phyloP scores from a whole-genome alignment of 768 basidiomycete genomes.

The Lactarius hatsudake region DNA sequence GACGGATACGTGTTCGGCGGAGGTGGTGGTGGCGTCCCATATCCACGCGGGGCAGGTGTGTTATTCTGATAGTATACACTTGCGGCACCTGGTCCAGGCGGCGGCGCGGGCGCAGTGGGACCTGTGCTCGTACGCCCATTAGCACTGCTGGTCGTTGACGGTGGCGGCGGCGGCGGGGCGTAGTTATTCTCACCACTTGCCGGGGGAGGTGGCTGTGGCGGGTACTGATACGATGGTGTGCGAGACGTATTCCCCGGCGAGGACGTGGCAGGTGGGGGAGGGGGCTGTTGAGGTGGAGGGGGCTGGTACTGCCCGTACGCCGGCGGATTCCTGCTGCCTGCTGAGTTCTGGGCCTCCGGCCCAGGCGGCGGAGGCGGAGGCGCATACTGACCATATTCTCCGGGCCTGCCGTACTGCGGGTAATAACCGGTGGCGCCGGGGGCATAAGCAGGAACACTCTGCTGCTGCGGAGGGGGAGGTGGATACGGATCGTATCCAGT shows the following conservation, averaged over 20 bases:
- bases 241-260: conserved; percentile 21
- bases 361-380: conserved; percentile 21
- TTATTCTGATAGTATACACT: conserved; percentile 24
- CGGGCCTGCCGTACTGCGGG: conserved; percentile 18
- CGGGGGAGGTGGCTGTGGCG: conserved; percentile 15
- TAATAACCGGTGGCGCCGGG: conserved; percentile 16
- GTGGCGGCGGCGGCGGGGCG: conserved; percentile 8
- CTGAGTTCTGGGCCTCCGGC: conserved; percentile 15
- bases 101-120: conserved; percentile 16
- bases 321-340: conserved; percentile 10
- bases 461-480: conserved; percentile 26
- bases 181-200: conserved; percentile 7
- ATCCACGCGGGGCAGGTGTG: conserved; percentile 13
- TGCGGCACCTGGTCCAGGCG: conserved; percentile 15
- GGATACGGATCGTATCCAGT: conserved; percentile 19
- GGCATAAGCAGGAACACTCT: conserved; percentile 12
- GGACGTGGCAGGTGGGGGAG: conserved; percentile 20
- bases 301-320: conserved; percentile 23
- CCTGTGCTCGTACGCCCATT: conserved; percentile 19
- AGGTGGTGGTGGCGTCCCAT: conserved; percentile 20
- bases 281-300: conserved; percentile 20
- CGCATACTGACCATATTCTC: conserved; percentile 18
- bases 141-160: conserved; percentile 10
- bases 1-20: conserved; percentile 16
- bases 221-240: conserved; percentile 17